Percentiles rank a stretch among this genome's conserved stretches.
Conservation (phyloP, 768 basidiomycete species). For the Leccinum longicurvipes region DNA sequence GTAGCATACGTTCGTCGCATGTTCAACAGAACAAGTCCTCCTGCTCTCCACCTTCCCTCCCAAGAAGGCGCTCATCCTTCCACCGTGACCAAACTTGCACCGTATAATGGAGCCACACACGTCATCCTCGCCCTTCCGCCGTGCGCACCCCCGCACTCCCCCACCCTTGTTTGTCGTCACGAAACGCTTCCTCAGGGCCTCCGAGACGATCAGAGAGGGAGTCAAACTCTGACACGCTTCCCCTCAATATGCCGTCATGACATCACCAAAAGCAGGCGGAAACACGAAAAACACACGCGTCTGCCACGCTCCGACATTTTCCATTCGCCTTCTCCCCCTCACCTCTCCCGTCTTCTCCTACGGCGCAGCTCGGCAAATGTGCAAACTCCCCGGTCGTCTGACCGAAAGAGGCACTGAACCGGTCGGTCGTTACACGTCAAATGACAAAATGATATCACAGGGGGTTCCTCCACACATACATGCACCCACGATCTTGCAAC, state of each 20-base stretch:
- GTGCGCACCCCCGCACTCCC: constrained; percentile 19
- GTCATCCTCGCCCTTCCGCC: constrained; percentile 16
- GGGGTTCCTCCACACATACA: background rate
- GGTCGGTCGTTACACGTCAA: background rate
- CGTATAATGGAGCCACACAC: constrained; percentile 7
- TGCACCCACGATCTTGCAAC: background rate
- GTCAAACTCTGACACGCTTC: background rate
- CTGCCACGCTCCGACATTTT: constrained; percentile 14
- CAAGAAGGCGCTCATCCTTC: constrained; percentile 4
- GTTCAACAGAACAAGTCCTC: constrained; percentile 4
- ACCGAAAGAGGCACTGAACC: background rate
- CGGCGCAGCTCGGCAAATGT: background rate
- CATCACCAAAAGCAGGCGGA: constrained; percentile 9
- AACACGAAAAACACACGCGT: constrained; percentile 25
- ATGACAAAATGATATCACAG: constrained; percentile 4
- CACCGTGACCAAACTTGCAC: constrained; percentile 1
- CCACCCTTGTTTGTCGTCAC: constrained; percentile 13
- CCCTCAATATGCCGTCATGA: constrained; percentile 18
- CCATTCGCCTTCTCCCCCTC: background rate
- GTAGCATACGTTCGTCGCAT: constrained; percentile 17
- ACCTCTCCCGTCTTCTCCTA: background rate
- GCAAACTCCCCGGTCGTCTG: background rate
- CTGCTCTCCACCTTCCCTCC: background rate
- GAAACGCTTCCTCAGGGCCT: constrained; percentile 10
- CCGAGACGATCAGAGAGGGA: constrained; percentile 13